These are phyloP conservation scores for Croton setiger DNA, from an alignment of 441 rosid species.

Conservation along the genomic window DNA sequence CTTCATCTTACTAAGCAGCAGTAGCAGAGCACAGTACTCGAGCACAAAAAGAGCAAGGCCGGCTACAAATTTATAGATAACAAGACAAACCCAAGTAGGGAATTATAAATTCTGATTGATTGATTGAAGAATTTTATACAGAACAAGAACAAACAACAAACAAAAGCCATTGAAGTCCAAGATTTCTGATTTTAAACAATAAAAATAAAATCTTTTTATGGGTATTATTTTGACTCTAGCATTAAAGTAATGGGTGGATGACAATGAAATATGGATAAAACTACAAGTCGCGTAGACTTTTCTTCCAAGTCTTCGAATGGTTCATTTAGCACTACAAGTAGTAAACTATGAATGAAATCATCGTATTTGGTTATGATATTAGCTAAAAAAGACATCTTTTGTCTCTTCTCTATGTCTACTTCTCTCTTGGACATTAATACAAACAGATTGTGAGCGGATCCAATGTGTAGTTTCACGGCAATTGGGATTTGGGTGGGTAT, in stretches of 20 bases:
- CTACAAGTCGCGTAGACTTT: background rate
- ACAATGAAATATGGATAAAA: slow-evolving; percentile 1
- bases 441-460: background rate
- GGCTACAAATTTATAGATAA: slow-evolving; percentile 9
- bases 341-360: background rate
- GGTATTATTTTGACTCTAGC: slow-evolving; percentile 13
- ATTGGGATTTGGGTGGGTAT: background rate
- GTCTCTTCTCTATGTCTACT: slow-evolving; percentile 3
- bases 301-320: background rate
- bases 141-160: slow-evolving; percentile 16
- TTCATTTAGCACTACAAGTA: background rate
- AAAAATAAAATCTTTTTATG: background rate
- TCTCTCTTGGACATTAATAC: background rate
- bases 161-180: slow-evolving; percentile 11
- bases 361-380: background rate
- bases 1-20: slow-evolving; percentile 26
- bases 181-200: background rate
- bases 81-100: background rate
- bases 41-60: slow-evolving; percentile 13
- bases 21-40: slow-evolving; percentile 1
- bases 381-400: slow-evolving; percentile 6
- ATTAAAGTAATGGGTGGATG: background rate
- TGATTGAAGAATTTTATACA: slow-evolving; percentile 12
- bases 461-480: background rate
- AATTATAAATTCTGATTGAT: background rate